Evolutionary conservation across 176 grass and related monocot species (phyloP), one percentile per base, ranked within the genome.

Genomic region (Urochloa ruziziensis): DNA sequence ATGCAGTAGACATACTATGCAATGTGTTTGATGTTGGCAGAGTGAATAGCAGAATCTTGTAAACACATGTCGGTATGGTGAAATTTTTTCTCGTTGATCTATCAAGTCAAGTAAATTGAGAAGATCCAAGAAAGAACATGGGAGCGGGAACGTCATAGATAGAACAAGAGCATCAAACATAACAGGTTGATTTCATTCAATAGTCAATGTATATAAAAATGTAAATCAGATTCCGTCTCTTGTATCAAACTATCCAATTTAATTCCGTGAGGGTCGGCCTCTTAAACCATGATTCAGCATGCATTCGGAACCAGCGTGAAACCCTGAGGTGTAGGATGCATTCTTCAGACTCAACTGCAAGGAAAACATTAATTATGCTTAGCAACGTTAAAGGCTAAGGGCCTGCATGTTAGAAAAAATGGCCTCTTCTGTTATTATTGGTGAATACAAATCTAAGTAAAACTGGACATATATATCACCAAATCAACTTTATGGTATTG

Each of bases 301-400:
- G 69, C 75, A 68, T 39, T 93, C 47, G 4, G 80, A 88, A 72
- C 93, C 96, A 28, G 93, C 87, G 0, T 89, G 63, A 77, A 90
- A 94, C 78, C 93, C 93, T 28, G 85, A 30, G 2, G 73, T 91
- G 62, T 96, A 96, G 62, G 82, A 84, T 71, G 83, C 44, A 80
- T 90, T 99, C 81, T 96, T 96, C 65, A 97, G 58, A 32, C n/a
- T 86, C 84, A 59, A 92, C 96, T 98, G 95, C 90, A 89, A 57
- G n/a, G 49, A 65, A 66, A 60, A 78, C 44, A 82, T 78, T 58
- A 46, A 66, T 42, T 36, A 79, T 28, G 46, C 7, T 30, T 74
- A 27, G 42, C 17, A 35, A 83, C 33, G 0, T 67, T 12, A 37
- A 56, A 62, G 46, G 29, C 51, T 51, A 9, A 85, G 2, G 9